Conservation (phyloP, 805 yeast genomes). For the Cephaloascus albidus region DNA sequence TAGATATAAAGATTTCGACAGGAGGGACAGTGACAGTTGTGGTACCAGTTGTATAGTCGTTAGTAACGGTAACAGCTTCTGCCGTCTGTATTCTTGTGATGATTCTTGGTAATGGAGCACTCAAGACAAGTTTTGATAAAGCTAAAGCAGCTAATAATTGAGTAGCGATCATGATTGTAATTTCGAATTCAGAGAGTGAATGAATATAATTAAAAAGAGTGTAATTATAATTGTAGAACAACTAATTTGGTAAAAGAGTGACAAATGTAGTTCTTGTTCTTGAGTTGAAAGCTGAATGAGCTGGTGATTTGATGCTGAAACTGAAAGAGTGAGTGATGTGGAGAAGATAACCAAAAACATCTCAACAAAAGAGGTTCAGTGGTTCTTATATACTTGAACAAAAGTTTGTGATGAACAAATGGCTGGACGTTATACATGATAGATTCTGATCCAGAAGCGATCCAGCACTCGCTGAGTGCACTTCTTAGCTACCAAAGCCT, state of each 20-base stretch:
- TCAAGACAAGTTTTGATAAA: conserved; percentile 12
- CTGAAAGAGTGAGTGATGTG: too few species aligned
- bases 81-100: conserved; percentile 52
- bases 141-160: conserved; percentile 6
- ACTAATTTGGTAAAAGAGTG: neutral
- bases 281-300: too few species aligned
- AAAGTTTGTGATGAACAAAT: too few species aligned
- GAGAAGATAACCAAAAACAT: too few species aligned
- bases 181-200: neutral
- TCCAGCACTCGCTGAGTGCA: too few species aligned
- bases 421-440: too few species aligned
- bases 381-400: too few species aligned
- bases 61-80: conserved; percentile 36
- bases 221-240: neutral
- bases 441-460: too few species aligned
- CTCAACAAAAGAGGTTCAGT: too few species aligned
- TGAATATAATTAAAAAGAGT: neutral
- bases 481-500: too few species aligned
- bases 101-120: conserved; percentile 28
- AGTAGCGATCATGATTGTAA: neutral
- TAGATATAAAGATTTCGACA: conserved; percentile 40
- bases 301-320: too few species aligned
- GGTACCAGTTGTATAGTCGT: conserved; percentile 35
- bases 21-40: conserved; percentile 41
- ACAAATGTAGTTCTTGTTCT: neutral